Percentiles rank a stretch among this genome's conserved stretches.
Evolutionary conservation across 1,284 basidiomycete genomes (phyloP).

Genomic region (Puccinia coronata): DNA sequence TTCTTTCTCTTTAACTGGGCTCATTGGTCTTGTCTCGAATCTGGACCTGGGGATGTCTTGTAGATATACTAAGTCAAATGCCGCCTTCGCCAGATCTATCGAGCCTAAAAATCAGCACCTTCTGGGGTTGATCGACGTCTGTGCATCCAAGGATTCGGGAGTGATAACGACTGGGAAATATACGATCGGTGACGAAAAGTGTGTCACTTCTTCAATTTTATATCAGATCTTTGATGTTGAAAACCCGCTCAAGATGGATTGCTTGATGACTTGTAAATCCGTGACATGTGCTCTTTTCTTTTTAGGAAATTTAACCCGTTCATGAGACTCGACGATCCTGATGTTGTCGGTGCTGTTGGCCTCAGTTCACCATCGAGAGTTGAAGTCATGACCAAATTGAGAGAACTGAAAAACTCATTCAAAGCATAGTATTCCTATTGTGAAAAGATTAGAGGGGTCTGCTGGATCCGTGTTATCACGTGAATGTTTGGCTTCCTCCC

Average conservation of each 20-base stretch:
- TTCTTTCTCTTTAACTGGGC: too few relatives aligned
- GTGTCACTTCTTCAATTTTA: neutral
- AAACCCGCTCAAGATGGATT: neutral
- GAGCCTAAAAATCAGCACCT: slow-evolving; percentile 70
- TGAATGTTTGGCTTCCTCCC: too few relatives aligned
- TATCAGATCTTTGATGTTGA: neutral
- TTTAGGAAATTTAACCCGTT: slow-evolving; percentile 72
- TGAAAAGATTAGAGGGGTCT: too few relatives aligned
- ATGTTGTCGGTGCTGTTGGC: slow-evolving; percentile 31
- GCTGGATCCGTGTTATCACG: too few relatives aligned
- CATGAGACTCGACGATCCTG: slow-evolving; percentile 63
- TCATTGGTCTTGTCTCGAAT: neutral
- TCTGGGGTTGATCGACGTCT: slow-evolving; percentile 64
- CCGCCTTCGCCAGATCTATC: slow-evolving; percentile 61
- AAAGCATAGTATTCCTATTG: slow-evolving; percentile 14
- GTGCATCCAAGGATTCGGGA: slow-evolving; percentile 59
- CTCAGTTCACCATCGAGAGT: slow-evolving; percentile 23
- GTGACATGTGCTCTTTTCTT: neutral
- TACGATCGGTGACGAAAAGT: slow-evolving; percentile 79
- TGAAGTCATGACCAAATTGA: slow-evolving; percentile 36
- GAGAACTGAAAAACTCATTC: slow-evolving; percentile 47
- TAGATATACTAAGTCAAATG: slow-evolving; percentile 57
- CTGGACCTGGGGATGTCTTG: too few relatives aligned
- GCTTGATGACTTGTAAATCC: neutral
- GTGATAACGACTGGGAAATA: slow-evolving; percentile 73